These are phyloP conservation scores for Globisporangium viniferum DNA, from an alignment of 352 stramenopile genomes.

Conservation along the genomic window DNA sequence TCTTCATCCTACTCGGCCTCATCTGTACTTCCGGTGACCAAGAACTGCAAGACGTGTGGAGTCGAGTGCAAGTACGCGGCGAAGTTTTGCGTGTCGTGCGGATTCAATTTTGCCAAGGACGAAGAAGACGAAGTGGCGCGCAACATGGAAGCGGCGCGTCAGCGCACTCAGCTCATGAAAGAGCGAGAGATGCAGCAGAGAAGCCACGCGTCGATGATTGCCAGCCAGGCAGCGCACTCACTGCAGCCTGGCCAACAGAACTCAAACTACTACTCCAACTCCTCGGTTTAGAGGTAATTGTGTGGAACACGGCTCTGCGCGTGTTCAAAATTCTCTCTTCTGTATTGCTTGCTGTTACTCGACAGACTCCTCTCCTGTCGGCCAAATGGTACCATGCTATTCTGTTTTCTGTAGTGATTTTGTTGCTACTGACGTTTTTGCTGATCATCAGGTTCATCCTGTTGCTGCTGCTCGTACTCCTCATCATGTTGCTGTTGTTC, in stretches of 20 bases:
- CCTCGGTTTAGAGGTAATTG: conserved; percentile 15
- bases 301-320: background rate
- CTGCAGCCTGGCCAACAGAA: conserved; percentile 25
- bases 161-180: conserved; percentile 40
- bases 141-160: conserved; percentile 63
- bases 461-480: conserved; percentile 7
- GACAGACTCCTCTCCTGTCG: background rate
- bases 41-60: conserved; percentile 62
- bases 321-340: conserved; percentile 3
- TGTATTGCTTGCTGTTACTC: background rate
- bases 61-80: conserved; percentile 71
- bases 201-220: conserved; percentile 64
- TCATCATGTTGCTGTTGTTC: conserved; percentile 13
- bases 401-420: conserved; percentile 2
- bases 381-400: background rate
- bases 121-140: conserved; percentile 77
- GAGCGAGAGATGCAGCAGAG: conserved; percentile 63
- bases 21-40: conserved; percentile 36
- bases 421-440: conserved; percentile 13
- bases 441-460: conserved; percentile 15
- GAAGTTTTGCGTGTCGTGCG: conserved; percentile 82
- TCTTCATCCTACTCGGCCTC: conserved; percentile 31
- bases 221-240: conserved; percentile 49
- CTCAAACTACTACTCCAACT: conserved; percentile 14
- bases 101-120: conserved; percentile 74